These are phyloP conservation scores for Cercophora newfieldiana DNA, from an alignment of 495 filamentous ascomycete species.

Conservation along the genomic window DNA sequence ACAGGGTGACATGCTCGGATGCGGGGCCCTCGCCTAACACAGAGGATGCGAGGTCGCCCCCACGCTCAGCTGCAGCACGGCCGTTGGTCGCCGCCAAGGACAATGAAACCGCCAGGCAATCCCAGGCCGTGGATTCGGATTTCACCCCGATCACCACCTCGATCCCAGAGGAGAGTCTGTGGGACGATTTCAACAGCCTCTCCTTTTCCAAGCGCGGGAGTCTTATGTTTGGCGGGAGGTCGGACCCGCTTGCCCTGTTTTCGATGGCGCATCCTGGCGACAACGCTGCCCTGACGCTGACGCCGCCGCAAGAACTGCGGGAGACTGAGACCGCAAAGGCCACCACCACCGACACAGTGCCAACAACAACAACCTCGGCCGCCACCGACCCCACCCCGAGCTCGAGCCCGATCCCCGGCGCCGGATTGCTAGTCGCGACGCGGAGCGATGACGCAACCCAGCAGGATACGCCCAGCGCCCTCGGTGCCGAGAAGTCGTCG, in stretches of 20 bases:
- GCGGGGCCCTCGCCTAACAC: slow-evolving; percentile 18
- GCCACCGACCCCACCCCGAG: not conserved
- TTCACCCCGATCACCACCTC: slow-evolving; percentile 51
- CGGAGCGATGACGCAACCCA: slow-evolving; percentile 5
- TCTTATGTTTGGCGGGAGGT: slow-evolving; percentile 60
- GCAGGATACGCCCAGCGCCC: slow-evolving; percentile 8
- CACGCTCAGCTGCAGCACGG: slow-evolving; percentile 29
- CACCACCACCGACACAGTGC: not conserved
- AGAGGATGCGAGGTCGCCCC: slow-evolving; percentile 28
- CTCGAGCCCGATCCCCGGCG: not conserved
- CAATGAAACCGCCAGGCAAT: slow-evolving; percentile 24
- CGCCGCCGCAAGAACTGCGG: not conserved
- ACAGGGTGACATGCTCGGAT: slow-evolving; percentile 24
- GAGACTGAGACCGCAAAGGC: not conserved
- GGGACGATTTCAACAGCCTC: slow-evolving; percentile 51
- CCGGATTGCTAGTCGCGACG: slow-evolving; percentile 3
- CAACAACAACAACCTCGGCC: not conserved
- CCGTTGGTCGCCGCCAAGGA: slow-evolving; percentile 23
- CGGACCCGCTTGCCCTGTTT: slow-evolving; percentile 25
- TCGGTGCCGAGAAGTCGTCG: slow-evolving; percentile 19
- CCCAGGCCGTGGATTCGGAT: slow-evolving; percentile 14
- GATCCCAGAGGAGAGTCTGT: slow-evolving; percentile 54
- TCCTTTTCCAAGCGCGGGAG: slow-evolving; percentile 64
- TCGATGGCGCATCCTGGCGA: slow-evolving; percentile 13
- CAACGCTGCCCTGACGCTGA: not conserved